phyloP scores from a whole-genome alignment of 2,329 filamentous ascomycete genomes.

The Cladophialophora psammophila region DNA sequence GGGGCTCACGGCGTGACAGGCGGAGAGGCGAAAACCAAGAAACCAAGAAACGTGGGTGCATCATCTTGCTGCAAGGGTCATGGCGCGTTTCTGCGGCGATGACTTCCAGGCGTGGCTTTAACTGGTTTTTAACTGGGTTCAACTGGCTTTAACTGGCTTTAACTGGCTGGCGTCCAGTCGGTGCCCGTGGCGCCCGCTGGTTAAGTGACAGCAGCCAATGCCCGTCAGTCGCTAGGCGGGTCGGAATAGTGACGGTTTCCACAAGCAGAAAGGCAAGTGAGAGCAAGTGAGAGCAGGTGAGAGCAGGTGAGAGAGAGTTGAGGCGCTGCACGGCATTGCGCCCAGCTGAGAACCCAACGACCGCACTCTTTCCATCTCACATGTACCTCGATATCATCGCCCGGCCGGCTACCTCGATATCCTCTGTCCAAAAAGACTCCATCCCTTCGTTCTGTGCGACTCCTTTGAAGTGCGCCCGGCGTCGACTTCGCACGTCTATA shows the following conservation, averaged over 20 bases:
- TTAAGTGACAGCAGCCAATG: conserved; percentile 2
- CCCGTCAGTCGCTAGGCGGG: neutral
- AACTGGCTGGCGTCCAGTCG: neutral
- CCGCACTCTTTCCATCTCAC: conserved; percentile 13
- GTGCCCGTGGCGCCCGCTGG: conserved; percentile 2
- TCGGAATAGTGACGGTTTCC: neutral
- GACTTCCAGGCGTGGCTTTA: conserved; percentile 12
- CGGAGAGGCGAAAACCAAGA: conserved; percentile 1
- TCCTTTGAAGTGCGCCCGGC: neutral
- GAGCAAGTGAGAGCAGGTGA: conserved; percentile 4
- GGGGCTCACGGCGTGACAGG: neutral
- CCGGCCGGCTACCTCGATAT: neutral
- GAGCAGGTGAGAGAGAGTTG: conserved; percentile 15
- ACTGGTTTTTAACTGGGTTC: neutral
- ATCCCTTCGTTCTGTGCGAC: neutral
- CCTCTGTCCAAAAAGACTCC: neutral
- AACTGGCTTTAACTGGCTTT: conserved; percentile 3
- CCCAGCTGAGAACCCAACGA: conserved; percentile 16
- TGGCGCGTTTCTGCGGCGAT: conserved; percentile 26
- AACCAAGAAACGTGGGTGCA: conserved; percentile 8
- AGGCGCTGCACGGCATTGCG: neutral
- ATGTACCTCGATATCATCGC: neutral
- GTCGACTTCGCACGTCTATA: neutral
- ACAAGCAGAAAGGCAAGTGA: neutral
- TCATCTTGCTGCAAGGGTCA: conserved; percentile 5